These are phyloP conservation scores for Stachybotrys chlorohalonatus DNA, from an alignment of 2,329 filamentous ascomycete genomes.

Conservation along the genomic window DNA sequence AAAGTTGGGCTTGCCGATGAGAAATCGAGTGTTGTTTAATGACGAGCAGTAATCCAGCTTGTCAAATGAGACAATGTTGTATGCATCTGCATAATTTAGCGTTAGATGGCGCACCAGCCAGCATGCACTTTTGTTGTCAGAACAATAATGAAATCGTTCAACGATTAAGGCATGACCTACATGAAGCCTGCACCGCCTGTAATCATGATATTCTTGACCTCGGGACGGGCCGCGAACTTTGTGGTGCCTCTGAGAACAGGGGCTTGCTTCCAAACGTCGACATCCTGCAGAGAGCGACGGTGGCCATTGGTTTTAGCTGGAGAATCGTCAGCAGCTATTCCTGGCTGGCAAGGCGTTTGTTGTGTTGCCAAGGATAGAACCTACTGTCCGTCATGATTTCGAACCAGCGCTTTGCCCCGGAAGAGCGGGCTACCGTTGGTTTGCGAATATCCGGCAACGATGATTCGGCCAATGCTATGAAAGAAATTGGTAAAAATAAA, in stretches of 20 bases:
- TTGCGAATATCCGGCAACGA: too few species aligned
- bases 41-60: conserved; percentile 79
- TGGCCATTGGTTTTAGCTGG: conserved; percentile 16
- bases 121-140: conserved; percentile 50
- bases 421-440: not conserved
- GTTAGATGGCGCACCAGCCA: conserved; percentile 76
- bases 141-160: conserved; percentile 6
- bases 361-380: not conserved
- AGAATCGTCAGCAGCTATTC: conserved; percentile 1
- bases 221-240: conserved; percentile 57
- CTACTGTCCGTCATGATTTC: not conserved
- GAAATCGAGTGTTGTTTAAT: conserved; percentile 65
- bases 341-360: not conserved
- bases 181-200: conserved; percentile 82
- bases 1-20: conserved; percentile 63
- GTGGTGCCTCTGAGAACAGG: conserved; percentile 62
- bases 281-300: conserved; percentile 43
- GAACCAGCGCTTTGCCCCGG: not conserved
- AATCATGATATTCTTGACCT: conserved; percentile 73
- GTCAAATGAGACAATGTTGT: conserved; percentile 76
- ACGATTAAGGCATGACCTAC: conserved; percentile 35
- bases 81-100: conserved; percentile 61
- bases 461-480: too few species aligned
- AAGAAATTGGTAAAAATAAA: too few species aligned
- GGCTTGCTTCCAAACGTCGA: conserved; percentile 62